Conservation (phyloP, 2,329 filamentous ascomycete genomes). For the Colletotrichum tropicicola region DNA sequence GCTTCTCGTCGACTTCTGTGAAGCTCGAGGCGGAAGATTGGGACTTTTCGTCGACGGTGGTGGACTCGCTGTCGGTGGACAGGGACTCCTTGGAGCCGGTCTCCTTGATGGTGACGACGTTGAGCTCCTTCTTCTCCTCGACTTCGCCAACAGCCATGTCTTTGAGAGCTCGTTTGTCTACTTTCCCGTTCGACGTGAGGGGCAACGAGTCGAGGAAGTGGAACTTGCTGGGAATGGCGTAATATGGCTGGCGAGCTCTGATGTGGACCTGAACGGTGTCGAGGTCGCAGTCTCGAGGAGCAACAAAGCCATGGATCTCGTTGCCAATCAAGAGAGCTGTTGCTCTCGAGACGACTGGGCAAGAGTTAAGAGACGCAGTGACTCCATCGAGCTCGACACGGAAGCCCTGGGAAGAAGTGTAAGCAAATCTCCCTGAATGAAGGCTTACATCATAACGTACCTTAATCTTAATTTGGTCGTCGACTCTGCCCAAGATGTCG, state of each 20-base stretch:
- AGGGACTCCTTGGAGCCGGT: conserved; percentile 10
- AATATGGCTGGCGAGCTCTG: conserved; percentile 59
- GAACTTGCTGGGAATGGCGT: conserved; percentile 59
- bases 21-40: conserved; percentile 21
- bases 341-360: conserved; percentile 55
- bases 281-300: conserved; percentile 39
- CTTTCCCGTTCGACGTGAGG: conserved; percentile 64
- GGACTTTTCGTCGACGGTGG: neutral
- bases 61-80: neutral
- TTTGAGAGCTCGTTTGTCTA: conserved; percentile 59
- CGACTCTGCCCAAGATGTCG: conserved; percentile 63
- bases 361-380: conserved; percentile 55
- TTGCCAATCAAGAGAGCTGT: conserved; percentile 56
- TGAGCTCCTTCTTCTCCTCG: neutral
- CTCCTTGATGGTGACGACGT: neutral
- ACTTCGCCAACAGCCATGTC: conserved; percentile 35
- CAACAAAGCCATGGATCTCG: conserved; percentile 59
- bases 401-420: conserved; percentile 50
- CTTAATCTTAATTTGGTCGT: conserved; percentile 68
- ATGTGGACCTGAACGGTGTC: conserved; percentile 47
- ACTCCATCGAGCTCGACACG: conserved; percentile 69
- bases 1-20: conserved; percentile 25
- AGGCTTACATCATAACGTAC: too few species aligned
- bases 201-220: conserved; percentile 54
- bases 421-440: neutral